Evolutionary conservation across 495 filamentous ascomycete species (phyloP).

Genomic region (Lentithecium fluviatile): DNA sequence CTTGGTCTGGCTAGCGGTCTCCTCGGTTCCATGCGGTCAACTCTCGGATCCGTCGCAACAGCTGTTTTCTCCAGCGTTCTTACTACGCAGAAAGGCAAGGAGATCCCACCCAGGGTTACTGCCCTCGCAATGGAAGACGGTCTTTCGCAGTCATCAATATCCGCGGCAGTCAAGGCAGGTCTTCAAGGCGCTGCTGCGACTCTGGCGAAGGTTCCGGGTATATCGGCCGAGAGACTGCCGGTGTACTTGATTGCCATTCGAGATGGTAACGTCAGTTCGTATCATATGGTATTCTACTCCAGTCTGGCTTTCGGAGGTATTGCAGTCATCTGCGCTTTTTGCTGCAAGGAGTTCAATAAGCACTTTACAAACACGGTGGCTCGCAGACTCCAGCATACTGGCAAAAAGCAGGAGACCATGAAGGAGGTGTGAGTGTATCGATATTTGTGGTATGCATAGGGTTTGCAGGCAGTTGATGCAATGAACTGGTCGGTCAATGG

Average conservation of each 20-base stretch:
- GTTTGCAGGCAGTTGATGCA: no score
- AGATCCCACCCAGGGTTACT: slow-evolving; percentile 4
- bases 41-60: slow-evolving; percentile 11
- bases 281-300: slow-evolving; percentile 19
- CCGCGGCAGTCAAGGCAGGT: slow-evolving; percentile 9
- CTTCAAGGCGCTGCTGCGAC: slow-evolving; percentile 1
- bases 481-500: no score
- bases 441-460: no score
- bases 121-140: neutral
- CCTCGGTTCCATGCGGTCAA: slow-evolving; percentile 9
- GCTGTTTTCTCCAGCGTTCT: slow-evolving; percentile 21
- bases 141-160: slow-evolving; percentile 3
- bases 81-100: slow-evolving; percentile 10
- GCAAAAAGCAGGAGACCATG: no score
- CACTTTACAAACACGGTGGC: neutral
- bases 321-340: slow-evolving; percentile 22
- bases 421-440: no score
- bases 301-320: slow-evolving; percentile 17
- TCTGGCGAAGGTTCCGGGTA: slow-evolving; percentile 16
- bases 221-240: neutral
- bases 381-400: no score
- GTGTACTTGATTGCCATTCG: neutral
- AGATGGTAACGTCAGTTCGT: slow-evolving; percentile 15
- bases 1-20: slow-evolving; percentile 19
- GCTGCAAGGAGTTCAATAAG: slow-evolving; percentile 14